phyloP scores from a whole-genome alignment of 805 yeast species.

The Candida ortonii region DNA sequence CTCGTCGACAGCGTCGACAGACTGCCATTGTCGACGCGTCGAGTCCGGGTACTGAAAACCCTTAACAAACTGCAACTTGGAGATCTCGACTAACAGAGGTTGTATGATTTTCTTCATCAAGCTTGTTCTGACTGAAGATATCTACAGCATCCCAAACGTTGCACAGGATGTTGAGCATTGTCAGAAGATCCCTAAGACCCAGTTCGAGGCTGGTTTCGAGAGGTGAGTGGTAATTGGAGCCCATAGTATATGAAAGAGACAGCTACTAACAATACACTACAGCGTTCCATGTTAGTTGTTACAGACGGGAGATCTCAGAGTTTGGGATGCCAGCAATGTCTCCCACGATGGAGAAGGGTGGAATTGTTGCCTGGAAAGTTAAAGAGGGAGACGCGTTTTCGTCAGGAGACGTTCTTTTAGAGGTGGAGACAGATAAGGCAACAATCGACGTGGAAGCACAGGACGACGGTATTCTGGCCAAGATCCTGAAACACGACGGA shows the following conservation, averaged over 20 bases:
- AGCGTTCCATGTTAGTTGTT: slow-evolving; percentile 33
- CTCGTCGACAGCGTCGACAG: no score
- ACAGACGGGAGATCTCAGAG: slow-evolving; percentile 37
- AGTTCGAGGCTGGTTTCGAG: slow-evolving; percentile 8
- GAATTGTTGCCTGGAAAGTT: slow-evolving; percentile 84
- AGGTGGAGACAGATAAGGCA: slow-evolving; percentile 86
- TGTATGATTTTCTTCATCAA: not conserved
- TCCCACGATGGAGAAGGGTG: slow-evolving; percentile 97
- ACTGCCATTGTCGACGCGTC: no score
- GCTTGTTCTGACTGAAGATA: not conserved
- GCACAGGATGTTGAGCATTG: slow-evolving; percentile 17
- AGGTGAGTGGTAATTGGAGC: slow-evolving; percentile 9
- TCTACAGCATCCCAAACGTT: not conserved
- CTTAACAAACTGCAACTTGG: no score
- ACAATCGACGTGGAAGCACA: slow-evolving; percentile 82
- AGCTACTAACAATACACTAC: slow-evolving; percentile 3
- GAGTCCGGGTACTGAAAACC: slow-evolving; percentile 6
- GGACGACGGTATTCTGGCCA: slow-evolving; percentile 88
- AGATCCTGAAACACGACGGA: slow-evolving; percentile 71
- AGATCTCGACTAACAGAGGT: no score
- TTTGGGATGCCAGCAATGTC: slow-evolving; percentile 98
- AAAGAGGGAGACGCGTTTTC: slow-evolving; percentile 70
- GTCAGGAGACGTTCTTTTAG: slow-evolving; percentile 80
- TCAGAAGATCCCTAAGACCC: slow-evolving; percentile 11
- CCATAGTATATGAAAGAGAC: no score